Evolutionary conservation across 2,329 filamentous ascomycete species (phyloP), one percentile per base, ranked within the genome.

Genomic region (Parastagonospora nodorum): DNA sequence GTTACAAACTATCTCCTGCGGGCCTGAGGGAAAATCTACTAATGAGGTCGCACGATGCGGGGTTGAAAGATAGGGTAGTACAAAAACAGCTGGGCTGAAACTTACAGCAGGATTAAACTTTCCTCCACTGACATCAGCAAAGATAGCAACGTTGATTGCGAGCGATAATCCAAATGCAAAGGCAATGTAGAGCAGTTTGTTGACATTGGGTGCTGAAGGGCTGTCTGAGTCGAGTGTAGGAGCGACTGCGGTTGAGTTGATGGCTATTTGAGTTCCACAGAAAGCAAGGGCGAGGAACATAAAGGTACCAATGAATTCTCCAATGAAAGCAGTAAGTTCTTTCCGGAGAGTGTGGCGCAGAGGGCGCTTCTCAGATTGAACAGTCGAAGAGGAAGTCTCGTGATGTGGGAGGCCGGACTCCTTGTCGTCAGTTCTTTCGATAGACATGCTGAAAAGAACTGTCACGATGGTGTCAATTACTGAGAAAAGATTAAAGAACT

Each of bases 221-320:
- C 51, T 41, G 35, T 48, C 50, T 8, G 52, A 46, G 4, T 45
- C 56, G 24, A 61, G 48, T 77, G 57, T 72, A 75, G 51, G 37
- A 16, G 43, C 50, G n/a, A 47, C 47, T 24, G 19, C 19, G 5
- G 62, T 52, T 30, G 62, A 60, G 6, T 80, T 77, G 45, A 82
- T 81, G 54, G 78, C 74, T 16, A 83, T 73, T 64, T 84, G 80
- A 10, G 68, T 68, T 19, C 64, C 66, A 15, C 64, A 51, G 43
- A 71, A 71, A 2, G 68, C 66, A 31, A 72, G 55, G 29, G 63
- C 68, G 16, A 80, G 66, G 60, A 80, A 80, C 53, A 79, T 70
- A 56, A 78, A 77, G 0, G 76, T 77, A 38, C 77, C 77, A 40
- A 75, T 68, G 45, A 78, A 75, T 46, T 80, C 77, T 31, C 77